phyloP scores from a whole-genome alignment of 208 protist species.

The Leishmania turanica region DNA sequence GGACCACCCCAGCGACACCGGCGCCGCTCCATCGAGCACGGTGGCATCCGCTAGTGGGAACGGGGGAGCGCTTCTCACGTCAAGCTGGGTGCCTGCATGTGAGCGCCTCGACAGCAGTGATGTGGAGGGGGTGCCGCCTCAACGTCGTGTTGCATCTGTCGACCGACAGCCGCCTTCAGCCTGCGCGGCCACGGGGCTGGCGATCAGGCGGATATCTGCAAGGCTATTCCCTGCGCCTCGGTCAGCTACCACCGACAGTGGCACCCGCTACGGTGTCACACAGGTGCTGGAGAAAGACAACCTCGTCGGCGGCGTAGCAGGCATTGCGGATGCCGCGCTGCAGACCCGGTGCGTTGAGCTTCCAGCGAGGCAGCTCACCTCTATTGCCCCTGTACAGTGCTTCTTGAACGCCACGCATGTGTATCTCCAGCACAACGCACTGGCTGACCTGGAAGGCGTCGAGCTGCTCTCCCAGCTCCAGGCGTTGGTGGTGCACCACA shows the following conservation, averaged over 20 bases:
- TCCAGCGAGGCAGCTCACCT: constrained; percentile 36
- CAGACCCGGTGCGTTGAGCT: constrained; percentile 57
- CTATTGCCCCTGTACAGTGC: constrained; percentile 45
- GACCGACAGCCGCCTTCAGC: not conserved
- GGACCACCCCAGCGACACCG: not conserved
- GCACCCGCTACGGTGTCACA: constrained; percentile 10
- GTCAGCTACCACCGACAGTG: not conserved
- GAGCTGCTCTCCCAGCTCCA: constrained; percentile 60
- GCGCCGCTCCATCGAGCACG: not conserved
- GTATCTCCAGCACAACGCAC: constrained; percentile 76
- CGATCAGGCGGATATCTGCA: not conserved
- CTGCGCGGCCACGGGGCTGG: not conserved
- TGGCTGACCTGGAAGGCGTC: constrained; percentile 61
- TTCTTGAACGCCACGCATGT: constrained; percentile 82
- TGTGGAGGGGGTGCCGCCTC: not conserved
- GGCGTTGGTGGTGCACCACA: constrained; percentile 82
- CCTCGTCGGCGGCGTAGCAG: constrained; percentile 56
- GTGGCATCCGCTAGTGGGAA: not conserved
- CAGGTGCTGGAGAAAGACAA: constrained; percentile 42
- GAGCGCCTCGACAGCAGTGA: not conserved
- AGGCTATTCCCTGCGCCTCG: not conserved
- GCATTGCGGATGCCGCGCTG: constrained; percentile 69
- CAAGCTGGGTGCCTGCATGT: not conserved
- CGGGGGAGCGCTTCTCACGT: not conserved
- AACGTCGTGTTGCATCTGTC: not conserved